Conservation (phyloP, 1,139 yeast species). For the Lodderomyces orthopsilosis region DNA sequence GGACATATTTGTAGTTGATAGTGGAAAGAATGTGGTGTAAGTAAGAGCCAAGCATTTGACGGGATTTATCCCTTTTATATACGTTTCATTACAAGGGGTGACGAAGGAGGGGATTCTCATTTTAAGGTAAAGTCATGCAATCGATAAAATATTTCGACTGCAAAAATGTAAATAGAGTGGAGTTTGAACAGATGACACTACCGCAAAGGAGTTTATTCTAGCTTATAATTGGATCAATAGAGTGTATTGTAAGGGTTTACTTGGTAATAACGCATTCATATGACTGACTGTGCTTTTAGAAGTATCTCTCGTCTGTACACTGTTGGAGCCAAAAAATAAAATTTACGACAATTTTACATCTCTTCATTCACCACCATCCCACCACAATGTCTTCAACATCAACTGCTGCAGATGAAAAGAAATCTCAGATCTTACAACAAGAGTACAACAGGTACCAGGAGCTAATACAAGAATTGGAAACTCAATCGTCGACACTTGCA, state of each 20-base stretch:
- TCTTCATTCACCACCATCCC: too few species aligned
- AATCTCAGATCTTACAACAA: conserved; percentile 51
- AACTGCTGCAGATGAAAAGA: conserved; percentile 32
- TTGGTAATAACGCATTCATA: too few species aligned
- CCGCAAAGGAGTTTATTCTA: not conserved
- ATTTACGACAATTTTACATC: too few species aligned
- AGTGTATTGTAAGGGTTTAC: too few species aligned
- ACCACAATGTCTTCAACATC: conserved; percentile 2
- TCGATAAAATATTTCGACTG: not conserved
- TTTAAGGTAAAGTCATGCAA: not conserved
- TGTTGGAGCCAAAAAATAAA: not conserved
- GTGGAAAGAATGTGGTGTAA: not conserved
- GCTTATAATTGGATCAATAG: too few species aligned
- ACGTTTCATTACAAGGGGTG: not conserved
- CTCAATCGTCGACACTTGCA: conserved; percentile 50
- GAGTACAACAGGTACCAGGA: conserved; percentile 65
- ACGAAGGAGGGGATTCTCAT: not conserved
- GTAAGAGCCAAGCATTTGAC: too few species aligned
- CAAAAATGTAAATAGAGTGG: not conserved
- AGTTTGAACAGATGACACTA: not conserved
- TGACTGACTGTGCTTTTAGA: too few species aligned
- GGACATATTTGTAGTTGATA: conserved; percentile 1
- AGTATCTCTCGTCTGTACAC: too few species aligned
- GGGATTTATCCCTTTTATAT: conserved; percentile 1
- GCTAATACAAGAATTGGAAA: conserved; percentile 53